Evolutionary conservation across 306 rosid genomes (phyloP).

Genomic region (Abrus pulchellus): DNA sequence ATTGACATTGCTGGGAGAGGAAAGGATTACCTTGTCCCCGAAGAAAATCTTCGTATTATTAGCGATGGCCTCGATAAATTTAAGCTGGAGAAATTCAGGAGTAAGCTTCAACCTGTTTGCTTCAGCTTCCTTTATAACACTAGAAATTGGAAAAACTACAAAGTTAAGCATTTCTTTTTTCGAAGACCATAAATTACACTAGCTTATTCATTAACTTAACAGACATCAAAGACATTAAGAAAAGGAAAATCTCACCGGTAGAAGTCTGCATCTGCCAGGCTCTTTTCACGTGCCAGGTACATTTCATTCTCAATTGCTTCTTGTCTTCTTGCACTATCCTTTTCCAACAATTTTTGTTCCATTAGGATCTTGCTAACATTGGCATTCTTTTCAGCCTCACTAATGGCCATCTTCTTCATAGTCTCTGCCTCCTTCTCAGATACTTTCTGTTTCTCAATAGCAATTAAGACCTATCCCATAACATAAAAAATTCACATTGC

Average conservation of each 20-base stretch:
- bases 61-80: slow-evolving; percentile 84
- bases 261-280: slow-evolving; percentile 86
- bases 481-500: slow-evolving; percentile 40
- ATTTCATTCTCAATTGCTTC: slow-evolving; percentile 84
- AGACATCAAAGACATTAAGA: slow-evolving; percentile 4
- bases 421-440: slow-evolving; percentile 93
- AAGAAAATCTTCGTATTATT: slow-evolving; percentile 91
- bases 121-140: slow-evolving; percentile 86
- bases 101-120: slow-evolving; percentile 94
- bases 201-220: background rate
- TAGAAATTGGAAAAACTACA: slow-evolving; percentile 44
- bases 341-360: slow-evolving; percentile 85
- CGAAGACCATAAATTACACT: slow-evolving; percentile 1
- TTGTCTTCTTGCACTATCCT: slow-evolving; percentile 75
- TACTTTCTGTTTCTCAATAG: slow-evolving; percentile 80
- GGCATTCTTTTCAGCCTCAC: slow-evolving; percentile 97
- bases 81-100: slow-evolving; percentile 90
- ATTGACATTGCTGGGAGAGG: slow-evolving; percentile 13
- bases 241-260: slow-evolving; percentile 64
- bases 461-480: slow-evolving; percentile 79
- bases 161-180: slow-evolving; percentile 17
- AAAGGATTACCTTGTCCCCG: slow-evolving; percentile 81
- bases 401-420: slow-evolving; percentile 85
- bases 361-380: slow-evolving; percentile 89
- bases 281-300: slow-evolving; percentile 81